phyloP scores from a whole-genome alignment of 768 basidiomycete genomes.

The Chalciporus piperatus region DNA sequence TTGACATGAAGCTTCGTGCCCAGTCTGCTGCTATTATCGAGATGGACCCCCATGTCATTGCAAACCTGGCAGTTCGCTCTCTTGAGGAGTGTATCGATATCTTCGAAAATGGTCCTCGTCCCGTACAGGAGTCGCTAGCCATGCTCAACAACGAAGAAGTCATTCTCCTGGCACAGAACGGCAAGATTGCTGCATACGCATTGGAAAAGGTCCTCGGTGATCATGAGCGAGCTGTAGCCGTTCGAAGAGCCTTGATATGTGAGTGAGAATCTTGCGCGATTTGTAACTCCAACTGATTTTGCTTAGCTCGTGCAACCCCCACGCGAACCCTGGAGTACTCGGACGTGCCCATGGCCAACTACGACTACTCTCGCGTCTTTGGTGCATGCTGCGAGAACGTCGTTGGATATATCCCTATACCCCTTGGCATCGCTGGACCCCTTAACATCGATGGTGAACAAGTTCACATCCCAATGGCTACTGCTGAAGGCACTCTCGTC shows the following conservation, averaged over 20 bases:
- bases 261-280: constrained; percentile 30
- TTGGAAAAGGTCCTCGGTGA: constrained; percentile 94
- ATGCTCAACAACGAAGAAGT: constrained; percentile 90
- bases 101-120: constrained; percentile 70
- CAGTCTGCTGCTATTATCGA: constrained; percentile 16
- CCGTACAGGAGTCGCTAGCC: constrained; percentile 52
- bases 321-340: constrained; percentile 85
- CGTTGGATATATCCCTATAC: constrained; percentile 93
- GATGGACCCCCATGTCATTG: constrained; percentile 12
- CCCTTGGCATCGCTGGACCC: constrained; percentile 95
- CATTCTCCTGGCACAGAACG: constrained; percentile 80
- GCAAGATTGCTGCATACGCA: constrained; percentile 93
- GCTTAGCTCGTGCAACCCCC: constrained; percentile 72
- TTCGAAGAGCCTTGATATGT: constrained; percentile 91
- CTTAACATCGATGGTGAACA: constrained; percentile 83
- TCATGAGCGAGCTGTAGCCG: constrained; percentile 78
- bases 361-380: constrained; percentile 91
- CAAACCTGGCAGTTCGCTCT: constrained; percentile 40
- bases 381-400: constrained; percentile 99
- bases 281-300: constrained; percentile 7
- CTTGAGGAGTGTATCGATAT: constrained; percentile 78
- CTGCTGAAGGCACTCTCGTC: constrained; percentile 98
- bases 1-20: constrained; percentile 34
- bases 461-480: constrained; percentile 97
- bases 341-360: constrained; percentile 76